Base-by-base conservation (phyloP, 208 protist species). In the Wallacemonas sp. region DNA sequence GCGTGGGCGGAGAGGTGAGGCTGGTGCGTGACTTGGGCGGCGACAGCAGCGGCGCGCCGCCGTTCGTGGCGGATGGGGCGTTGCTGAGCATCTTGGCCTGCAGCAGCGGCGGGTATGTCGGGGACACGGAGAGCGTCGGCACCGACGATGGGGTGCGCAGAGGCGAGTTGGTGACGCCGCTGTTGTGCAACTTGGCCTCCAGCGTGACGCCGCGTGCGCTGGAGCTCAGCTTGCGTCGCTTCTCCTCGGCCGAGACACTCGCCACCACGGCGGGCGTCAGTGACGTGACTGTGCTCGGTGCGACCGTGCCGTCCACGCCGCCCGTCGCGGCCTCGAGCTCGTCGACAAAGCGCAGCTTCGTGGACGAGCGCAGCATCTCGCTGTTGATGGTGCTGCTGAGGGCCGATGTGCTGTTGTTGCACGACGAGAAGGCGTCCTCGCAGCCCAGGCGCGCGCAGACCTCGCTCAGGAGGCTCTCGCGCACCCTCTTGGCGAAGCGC, bases 281-380 rank as follows among this genome's bases (percentile, higher is more conserved):
- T 44, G 49, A 57, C 3, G 67, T 45, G 14, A 82, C 79, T 20
- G 57, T 79, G 42, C 59, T 63, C 2, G 78, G 71, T 28, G 79
- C 52, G 32, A 80, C 67, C 7, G 65, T 77, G 33, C 84, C 81
- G 50, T 87, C 79, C 12, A 85, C 59, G 14, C 78, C 81, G 31
- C 81, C 81, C 1, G 67, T 75, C 0, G 76, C 81, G 3, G 84
- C 83, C 63, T 92, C 83, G 48, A 92, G 70, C 72, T 92, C 86
- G 57, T 92, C 83, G 14, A 92, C 81, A 44, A 87, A 90, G 55
- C 83, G 83, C 44, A 90, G 64, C 57, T 80, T 84, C 54, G 61
- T 84, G 7, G 84, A 77, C 23, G 70, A 82, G 52, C 76, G 73
- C 22, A 84, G 32, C 57, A 79, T 64, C 59, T 91, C 79, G 25